Evolutionary conservation across 306 rosid genomes (phyloP).

Genomic region (Fagus crenata): DNA sequence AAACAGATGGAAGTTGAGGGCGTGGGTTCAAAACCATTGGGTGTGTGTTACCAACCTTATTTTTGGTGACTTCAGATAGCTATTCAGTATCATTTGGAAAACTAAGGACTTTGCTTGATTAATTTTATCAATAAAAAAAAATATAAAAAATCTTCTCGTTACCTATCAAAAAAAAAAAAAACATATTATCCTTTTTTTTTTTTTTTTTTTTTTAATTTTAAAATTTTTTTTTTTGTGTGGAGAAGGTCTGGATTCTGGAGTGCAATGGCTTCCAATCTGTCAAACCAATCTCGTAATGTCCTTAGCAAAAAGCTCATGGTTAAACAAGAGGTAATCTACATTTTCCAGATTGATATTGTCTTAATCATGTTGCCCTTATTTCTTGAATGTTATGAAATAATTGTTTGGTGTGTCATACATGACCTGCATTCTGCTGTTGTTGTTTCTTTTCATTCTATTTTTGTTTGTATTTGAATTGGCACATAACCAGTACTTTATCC

Average conservation of each 20-base stretch:
- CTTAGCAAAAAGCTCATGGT: constrained; percentile 97
- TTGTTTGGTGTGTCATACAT: constrained; percentile 6
- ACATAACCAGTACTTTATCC: constrained; percentile 31
- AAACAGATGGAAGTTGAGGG: too few relatives aligned
- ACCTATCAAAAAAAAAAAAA: neutral
- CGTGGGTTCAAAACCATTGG: too few relatives aligned
- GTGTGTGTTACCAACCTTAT: too few relatives aligned
- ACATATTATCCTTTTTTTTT: constrained; percentile 16
- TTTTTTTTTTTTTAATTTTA: neutral
- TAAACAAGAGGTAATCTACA: constrained; percentile 56
- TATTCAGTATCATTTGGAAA: too few relatives aligned
- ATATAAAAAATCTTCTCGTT: too few relatives aligned
- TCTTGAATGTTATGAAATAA: neutral
- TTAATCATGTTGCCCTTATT: constrained; percentile 10
- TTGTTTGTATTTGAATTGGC: constrained; percentile 8
- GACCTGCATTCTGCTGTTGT: neutral
- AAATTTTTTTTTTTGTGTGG: neutral
- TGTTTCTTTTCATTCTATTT: neutral
- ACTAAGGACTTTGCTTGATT: too few relatives aligned
- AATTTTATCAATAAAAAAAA: neutral
- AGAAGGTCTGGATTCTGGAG: constrained; percentile 92
- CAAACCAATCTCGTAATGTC: constrained; percentile 94
- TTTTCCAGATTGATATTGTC: constrained; percentile 12
- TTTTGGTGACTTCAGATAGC: too few relatives aligned
- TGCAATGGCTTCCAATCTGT: constrained; percentile 97